phyloP scores from a whole-genome alignment of 73 alveolate species.

The Paraurostyla sp. region DNA sequence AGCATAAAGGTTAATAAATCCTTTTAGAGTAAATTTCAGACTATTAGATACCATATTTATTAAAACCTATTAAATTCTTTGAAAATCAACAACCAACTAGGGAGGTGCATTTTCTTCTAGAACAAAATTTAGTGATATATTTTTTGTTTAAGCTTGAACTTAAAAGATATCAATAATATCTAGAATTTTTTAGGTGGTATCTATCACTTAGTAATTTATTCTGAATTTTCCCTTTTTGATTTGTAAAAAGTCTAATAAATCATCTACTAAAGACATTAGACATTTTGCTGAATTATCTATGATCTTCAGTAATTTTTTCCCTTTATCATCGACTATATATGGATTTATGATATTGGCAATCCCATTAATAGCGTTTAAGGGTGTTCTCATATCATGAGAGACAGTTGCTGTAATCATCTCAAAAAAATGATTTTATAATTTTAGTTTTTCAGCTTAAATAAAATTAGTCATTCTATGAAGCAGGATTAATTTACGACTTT shows the following conservation, averaged over 20 bases:
- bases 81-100: slow-evolving; percentile 2
- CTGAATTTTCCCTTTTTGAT: too few relatives aligned
- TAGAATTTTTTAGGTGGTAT: not conserved
- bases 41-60: slow-evolving; percentile 64
- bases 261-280: too few relatives aligned
- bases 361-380: too few relatives aligned
- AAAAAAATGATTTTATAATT: not conserved
- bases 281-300: too few relatives aligned
- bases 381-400: too few relatives aligned
- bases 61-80: slow-evolving; percentile 58
- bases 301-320: too few relatives aligned
- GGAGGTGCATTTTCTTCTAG: not conserved
- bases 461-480: not conserved
- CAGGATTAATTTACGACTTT: not conserved
- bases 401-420: too few relatives aligned
- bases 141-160: slow-evolving; percentile 52
- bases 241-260: too few relatives aligned
- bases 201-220: too few relatives aligned
- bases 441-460: not conserved
- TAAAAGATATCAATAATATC: slow-evolving; percentile 25
- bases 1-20: not conserved
- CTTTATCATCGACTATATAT: too few relatives aligned
- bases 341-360: too few relatives aligned
- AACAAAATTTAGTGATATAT: not conserved
- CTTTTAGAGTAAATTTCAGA: slow-evolving; percentile 67